Evolutionary conservation across 176 grass and related monocot genomes (phyloP).

Genomic region (Triticum timopheevii): DNA sequence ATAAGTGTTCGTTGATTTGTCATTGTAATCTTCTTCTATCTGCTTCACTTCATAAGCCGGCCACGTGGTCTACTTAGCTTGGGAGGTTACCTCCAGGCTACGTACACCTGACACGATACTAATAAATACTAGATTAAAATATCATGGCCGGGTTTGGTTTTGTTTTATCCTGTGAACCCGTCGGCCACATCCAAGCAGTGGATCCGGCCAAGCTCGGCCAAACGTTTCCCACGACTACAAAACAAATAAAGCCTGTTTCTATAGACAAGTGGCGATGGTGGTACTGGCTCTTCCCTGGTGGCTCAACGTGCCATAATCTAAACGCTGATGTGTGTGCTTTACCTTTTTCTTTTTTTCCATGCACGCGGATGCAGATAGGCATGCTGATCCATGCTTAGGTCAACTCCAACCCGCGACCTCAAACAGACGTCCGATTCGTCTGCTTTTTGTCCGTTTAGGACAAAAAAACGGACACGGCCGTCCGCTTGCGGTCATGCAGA

Average conservation of each 20-base stretch:
- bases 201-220: background rate
- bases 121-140: background rate
- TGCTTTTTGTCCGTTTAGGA: too few species aligned
- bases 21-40: too few species aligned
- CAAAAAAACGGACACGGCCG: too few species aligned
- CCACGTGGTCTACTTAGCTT: background rate
- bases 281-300: background rate
- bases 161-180: background rate
- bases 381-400: background rate
- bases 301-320: background rate
- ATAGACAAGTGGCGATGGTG: background rate
- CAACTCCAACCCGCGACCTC: too few species aligned
- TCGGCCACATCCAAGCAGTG: background rate
- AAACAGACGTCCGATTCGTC: too few species aligned
- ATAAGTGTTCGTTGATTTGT: too few species aligned
- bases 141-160: background rate
- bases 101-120: background rate
- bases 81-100: background rate
- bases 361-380: constrained; percentile 12
- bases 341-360: background rate
- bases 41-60: too few species aligned
- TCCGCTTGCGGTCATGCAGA: too few species aligned
- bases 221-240: background rate
- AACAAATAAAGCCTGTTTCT: background rate
- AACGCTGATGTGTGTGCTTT: background rate